These are phyloP conservation scores for Rhodomyrtus tomentosa DNA, from an alignment of 345 rosid species.

Conservation along the genomic window DNA sequence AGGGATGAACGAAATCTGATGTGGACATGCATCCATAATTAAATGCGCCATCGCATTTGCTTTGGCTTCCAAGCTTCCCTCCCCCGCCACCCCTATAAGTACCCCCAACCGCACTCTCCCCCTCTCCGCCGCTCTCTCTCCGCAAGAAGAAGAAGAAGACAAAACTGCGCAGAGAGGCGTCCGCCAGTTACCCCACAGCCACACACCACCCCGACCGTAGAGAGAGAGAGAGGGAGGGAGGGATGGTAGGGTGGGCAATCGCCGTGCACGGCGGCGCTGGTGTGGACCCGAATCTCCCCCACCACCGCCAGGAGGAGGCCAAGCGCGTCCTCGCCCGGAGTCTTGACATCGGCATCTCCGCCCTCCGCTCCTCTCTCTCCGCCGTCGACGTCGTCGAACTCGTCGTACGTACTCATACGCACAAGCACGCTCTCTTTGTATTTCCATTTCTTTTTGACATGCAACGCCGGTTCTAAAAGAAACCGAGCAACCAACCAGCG, in stretches of 20 bases:
- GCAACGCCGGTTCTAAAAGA: neutral
- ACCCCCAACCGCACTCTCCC: neutral
- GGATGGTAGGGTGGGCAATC: conserved; percentile 87
- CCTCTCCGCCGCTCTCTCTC: neutral
- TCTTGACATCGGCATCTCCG: conserved; percentile 76
- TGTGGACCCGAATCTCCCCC: conserved; percentile 90
- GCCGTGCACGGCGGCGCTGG: conserved; percentile 99
- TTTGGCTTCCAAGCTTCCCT: no score
- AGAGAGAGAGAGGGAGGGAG: neutral
- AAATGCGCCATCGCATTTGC: no score
- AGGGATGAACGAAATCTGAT: neutral
- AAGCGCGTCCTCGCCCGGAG: conserved; percentile 78
- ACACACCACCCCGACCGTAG: neutral
- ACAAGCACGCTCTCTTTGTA: neutral
- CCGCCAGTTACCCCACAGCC: neutral
- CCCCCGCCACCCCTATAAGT: neutral
- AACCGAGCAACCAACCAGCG: neutral
- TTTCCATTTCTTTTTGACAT: neutral
- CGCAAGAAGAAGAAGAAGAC: no score
- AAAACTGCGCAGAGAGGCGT: neutral
- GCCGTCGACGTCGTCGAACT: conserved; percentile 96
- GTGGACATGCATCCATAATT: neutral
- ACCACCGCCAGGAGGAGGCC: conserved; percentile 69
- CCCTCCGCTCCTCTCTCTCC: conserved; percentile 60
- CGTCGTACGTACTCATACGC: conserved; percentile 30